Evolutionary conservation across 2,329 filamentous ascomycete genomes (phyloP).

Genomic region (Ophioceras dolichostomum): DNA sequence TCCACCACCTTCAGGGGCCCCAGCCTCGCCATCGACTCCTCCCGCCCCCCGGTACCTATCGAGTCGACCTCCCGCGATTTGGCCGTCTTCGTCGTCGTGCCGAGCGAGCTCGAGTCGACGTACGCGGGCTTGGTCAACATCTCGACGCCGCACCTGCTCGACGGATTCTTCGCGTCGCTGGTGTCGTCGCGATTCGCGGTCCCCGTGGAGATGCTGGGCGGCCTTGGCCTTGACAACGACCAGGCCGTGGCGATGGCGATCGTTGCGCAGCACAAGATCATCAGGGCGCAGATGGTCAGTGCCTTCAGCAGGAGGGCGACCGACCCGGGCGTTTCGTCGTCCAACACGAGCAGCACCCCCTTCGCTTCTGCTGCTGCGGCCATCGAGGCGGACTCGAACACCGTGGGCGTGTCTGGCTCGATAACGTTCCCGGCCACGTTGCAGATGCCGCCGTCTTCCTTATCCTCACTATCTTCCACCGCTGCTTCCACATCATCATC

Average conservation of each 20-base stretch:
- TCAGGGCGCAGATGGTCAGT: conserved; percentile 21
- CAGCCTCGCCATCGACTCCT: conserved; percentile 13
- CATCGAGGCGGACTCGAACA: conserved; percentile 1
- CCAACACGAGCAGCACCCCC: conserved; percentile 5
- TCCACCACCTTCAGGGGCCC: conserved; percentile 8
- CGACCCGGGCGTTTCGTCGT: conserved; percentile 6
- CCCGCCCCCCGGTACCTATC: conserved; percentile 13
- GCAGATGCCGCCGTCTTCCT: neutral
- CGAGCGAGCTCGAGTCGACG: conserved; percentile 8
- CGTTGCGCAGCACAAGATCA: conserved; percentile 20
- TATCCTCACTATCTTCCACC: too few relatives aligned
- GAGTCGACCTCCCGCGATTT: conserved; percentile 11
- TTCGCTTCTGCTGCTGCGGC: conserved; percentile 2
- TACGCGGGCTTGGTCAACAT: conserved; percentile 17
- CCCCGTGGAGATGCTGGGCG: conserved; percentile 12
- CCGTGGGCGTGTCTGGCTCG: neutral
- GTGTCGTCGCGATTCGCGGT: conserved; percentile 20
- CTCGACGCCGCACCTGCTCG: conserved; percentile 15
- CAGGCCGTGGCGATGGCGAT: conserved; percentile 18
- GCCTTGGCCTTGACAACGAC: conserved; percentile 6
- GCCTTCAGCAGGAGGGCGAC: conserved; percentile 14
- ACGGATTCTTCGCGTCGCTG: conserved; percentile 22
- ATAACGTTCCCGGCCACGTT: neutral
- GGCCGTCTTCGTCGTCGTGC: conserved; percentile 11
- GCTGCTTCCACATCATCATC: too few relatives aligned